phyloP scores from a whole-genome alignment of 2,329 filamentous ascomycete genomes.

The Rhynchosporium secalis region DNA sequence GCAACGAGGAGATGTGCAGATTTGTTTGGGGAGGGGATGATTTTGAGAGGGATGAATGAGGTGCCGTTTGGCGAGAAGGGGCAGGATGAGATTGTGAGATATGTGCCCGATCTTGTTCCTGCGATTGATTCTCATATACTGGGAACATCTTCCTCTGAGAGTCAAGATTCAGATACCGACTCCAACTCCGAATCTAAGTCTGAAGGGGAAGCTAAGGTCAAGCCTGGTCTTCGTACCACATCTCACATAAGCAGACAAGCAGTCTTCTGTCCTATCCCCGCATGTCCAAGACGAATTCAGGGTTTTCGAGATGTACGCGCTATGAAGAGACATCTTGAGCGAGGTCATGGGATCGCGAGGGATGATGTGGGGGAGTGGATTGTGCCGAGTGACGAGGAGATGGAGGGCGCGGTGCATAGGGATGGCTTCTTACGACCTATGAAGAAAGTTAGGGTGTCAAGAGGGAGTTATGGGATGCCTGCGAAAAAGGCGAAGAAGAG shows the following conservation, averaged over 20 bases:
- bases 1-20: conserved; percentile 72
- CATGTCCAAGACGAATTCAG: conserved; percentile 42
- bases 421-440: conserved; percentile 67
- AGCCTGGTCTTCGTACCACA: not conserved
- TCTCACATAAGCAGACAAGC: not conserved
- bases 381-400: conserved; percentile 44
- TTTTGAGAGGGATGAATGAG: conserved; percentile 42
- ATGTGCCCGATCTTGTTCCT: conserved; percentile 34
- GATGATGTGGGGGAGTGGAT: conserved; percentile 54
- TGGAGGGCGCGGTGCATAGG: conserved; percentile 63
- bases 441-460: conserved; percentile 15
- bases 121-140: conserved; percentile 19
- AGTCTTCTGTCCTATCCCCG: conserved; percentile 41
- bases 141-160: conserved; percentile 5
- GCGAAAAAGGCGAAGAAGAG: not conserved
- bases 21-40: conserved; percentile 73
- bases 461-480: conserved; percentile 7
- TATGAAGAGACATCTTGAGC: conserved; percentile 47
- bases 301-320: conserved; percentile 44
- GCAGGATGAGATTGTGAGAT: conserved; percentile 24
- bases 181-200: not conserved
- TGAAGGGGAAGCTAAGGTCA: not conserved
- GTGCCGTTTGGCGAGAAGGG: conserved; percentile 18
- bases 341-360: conserved; percentile 46
- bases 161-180: not conserved